Conservation (phyloP, 768 basidiomycete genomes). For the Sarcodon aspratus region DNA sequence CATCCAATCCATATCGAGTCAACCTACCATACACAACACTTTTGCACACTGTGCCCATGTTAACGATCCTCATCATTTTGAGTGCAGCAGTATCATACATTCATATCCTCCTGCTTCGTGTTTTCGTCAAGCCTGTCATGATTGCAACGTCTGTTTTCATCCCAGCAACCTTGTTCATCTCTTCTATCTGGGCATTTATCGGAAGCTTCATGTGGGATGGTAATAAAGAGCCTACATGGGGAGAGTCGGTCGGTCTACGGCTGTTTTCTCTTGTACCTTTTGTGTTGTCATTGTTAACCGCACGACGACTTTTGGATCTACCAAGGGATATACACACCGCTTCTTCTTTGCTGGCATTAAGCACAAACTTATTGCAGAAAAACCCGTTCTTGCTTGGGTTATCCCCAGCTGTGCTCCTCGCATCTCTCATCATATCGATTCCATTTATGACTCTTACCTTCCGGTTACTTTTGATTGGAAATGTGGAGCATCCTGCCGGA, state of each 20-base stretch:
- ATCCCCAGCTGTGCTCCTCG: slow-evolving; percentile 62
- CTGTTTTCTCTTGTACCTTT: slow-evolving; percentile 72
- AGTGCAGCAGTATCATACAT: slow-evolving; percentile 64
- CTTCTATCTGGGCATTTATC: slow-evolving; percentile 71
- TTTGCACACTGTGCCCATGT: slow-evolving; percentile 66
- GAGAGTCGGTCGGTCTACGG: slow-evolving; percentile 70
- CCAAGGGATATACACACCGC: slow-evolving; percentile 59
- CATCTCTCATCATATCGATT: slow-evolving; percentile 55
- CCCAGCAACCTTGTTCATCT: slow-evolving; percentile 62
- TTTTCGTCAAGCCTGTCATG: slow-evolving; percentile 81
- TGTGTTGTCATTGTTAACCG: slow-evolving; percentile 55
- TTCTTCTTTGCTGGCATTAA: slow-evolving; percentile 43
- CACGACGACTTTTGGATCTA: slow-evolving; percentile 59
- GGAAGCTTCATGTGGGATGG: slow-evolving; percentile 62
- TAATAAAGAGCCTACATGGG: slow-evolving; percentile 60
- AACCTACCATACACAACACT: slow-evolving; percentile 58
- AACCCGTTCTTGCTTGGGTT: slow-evolving; percentile 70
- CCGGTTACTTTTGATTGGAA: slow-evolving; percentile 64
- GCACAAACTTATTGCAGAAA: slow-evolving; percentile 56
- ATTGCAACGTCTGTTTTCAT: slow-evolving; percentile 66
- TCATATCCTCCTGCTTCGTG: slow-evolving; percentile 64
- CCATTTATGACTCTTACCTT: slow-evolving; percentile 74
- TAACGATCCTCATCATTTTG: slow-evolving; percentile 59
- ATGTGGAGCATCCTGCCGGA: slow-evolving; percentile 30
- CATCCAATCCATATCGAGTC: slow-evolving; percentile 15